These are phyloP conservation scores for Ogataea glucozyma DNA, from an alignment of 805 yeast genomes.

Conservation along the genomic window DNA sequence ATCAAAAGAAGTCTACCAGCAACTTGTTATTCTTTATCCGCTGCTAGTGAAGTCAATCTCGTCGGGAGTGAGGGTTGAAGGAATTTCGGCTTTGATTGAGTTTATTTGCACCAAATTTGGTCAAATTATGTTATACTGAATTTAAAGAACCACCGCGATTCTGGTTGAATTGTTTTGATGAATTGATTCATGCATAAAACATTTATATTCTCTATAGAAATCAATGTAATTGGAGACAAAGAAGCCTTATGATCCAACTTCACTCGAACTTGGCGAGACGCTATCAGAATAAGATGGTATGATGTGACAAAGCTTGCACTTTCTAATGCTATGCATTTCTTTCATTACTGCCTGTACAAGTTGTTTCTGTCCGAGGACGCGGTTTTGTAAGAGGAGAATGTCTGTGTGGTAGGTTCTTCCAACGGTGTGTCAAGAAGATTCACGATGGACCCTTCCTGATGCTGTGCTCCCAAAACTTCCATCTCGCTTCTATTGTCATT, in stretches of 20 bases:
- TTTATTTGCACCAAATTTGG: conserved; percentile 22
- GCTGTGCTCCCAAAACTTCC: neutral
- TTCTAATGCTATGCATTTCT: too few species aligned
- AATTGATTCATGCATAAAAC: neutral
- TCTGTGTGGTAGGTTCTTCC: conserved; percentile 14
- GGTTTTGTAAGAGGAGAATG: conserved; percentile 17
- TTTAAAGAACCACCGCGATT: too few species aligned
- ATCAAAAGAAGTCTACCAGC: conserved; percentile 5
- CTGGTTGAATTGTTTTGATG: too few species aligned
- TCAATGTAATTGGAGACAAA: neutral
- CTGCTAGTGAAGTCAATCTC: conserved; percentile 28
- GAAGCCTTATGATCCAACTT: neutral
- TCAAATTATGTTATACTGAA: conserved; percentile 1
- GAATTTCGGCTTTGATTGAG: conserved; percentile 19
- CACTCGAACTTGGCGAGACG: neutral
- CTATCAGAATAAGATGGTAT: neutral
- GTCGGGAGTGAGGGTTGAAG: conserved; percentile 19
- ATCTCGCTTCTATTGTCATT: conserved; percentile 6
- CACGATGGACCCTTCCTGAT: conserved; percentile 10
- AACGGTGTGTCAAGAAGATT: conserved; percentile 7
- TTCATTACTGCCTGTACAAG: neutral
- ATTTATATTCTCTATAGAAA: conserved; percentile 1
- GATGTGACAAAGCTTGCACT: too few species aligned
- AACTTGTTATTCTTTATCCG: conserved; percentile 22
- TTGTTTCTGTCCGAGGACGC: conserved; percentile 9